Evolutionary conservation across 78 protist species (phyloP).

Genomic region (Andalucia godoyi): DNA sequence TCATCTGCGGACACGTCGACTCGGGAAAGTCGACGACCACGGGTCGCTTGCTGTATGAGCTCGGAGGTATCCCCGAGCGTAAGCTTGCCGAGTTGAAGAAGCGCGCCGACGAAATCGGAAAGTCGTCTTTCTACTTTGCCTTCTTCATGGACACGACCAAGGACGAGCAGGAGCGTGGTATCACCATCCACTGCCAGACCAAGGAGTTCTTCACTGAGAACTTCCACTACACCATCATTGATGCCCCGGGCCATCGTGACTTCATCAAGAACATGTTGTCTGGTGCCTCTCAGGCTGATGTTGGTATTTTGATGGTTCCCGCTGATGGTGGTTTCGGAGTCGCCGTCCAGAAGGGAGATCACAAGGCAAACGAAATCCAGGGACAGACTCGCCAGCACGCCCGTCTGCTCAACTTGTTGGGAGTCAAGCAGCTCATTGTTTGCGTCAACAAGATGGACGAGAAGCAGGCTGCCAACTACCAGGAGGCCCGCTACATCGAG

Average conservation of each 20-base stretch:
- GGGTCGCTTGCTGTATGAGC: conserved; percentile 56
- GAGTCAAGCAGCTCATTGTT: conserved; percentile 38
- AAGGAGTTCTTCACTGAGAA: conserved; percentile 77
- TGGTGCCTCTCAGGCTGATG: conserved; percentile 60
- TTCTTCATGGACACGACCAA: conserved; percentile 8
- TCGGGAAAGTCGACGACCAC: conserved; percentile 71
- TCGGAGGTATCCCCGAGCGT: conserved; percentile 58
- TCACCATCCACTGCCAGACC: conserved; percentile 88
- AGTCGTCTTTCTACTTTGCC: conserved; percentile 20
- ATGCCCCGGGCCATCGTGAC: conserved; percentile 84
- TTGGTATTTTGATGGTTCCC: not conserved
- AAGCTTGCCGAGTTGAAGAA: conserved; percentile 36
- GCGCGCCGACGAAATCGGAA: conserved; percentile 31
- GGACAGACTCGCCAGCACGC: conserved; percentile 68
- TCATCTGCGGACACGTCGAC: conserved; percentile 57
- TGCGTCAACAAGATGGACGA: conserved; percentile 23
- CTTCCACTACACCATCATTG: conserved; percentile 72
- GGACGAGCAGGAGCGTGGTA: conserved; percentile 82
- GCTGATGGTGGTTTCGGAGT: conserved; percentile 12
- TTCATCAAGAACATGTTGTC: conserved; percentile 80
- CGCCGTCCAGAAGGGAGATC: not conserved
- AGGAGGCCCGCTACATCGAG: conserved; percentile 24
- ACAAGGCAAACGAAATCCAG: too few species aligned
- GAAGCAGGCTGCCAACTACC: not conserved
- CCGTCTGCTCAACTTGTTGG: conserved; percentile 33